Percentiles rank a stretch among this genome's conserved stretches.
These are phyloP conservation scores for Alternaria longipes DNA, from an alignment of 2,329 filamentous ascomycete genomes.

Conservation along the genomic window DNA sequence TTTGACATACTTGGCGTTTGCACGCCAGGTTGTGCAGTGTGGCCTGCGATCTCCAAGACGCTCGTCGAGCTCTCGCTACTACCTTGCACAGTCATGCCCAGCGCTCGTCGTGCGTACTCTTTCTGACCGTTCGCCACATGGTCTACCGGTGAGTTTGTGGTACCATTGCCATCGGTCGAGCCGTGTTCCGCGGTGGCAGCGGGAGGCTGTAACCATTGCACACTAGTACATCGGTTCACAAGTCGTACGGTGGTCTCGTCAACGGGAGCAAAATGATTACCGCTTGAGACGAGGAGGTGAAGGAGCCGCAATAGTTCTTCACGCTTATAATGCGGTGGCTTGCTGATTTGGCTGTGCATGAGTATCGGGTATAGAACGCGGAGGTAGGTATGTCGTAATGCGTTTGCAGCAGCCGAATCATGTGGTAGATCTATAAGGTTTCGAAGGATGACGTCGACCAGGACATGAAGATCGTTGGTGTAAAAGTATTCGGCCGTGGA, in stretches of 20 bases:
- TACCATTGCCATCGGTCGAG: conserved; percentile 34
- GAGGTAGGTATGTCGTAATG: conserved; percentile 90
- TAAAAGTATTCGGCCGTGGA: conserved; percentile 98
- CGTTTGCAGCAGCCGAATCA: conserved; percentile 64
- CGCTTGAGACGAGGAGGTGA: conserved; percentile 70
- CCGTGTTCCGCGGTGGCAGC: conserved; percentile 9
- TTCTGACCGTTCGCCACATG: conserved; percentile 43
- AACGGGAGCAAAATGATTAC: conserved; percentile 79
- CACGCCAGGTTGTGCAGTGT: conserved; percentile 54
- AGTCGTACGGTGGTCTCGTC: conserved; percentile 83
- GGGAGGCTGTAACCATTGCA: conserved; percentile 68
- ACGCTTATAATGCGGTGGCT: conserved; percentile 89
- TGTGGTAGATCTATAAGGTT: conserved; percentile 96
- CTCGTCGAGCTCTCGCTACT: conserved; percentile 51
- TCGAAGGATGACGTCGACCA: conserved; percentile 94
- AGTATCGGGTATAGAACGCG: conserved; percentile 90
- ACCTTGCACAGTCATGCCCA: conserved; percentile 51
- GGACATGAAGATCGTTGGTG: conserved; percentile 92
- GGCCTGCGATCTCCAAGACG: conserved; percentile 51
- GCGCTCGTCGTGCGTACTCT: conserved; percentile 49
- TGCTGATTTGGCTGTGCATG: conserved; percentile 87
- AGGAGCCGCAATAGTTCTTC: conserved; percentile 83
- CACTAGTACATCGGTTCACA: conserved; percentile 76
- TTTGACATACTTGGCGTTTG: conserved; percentile 50
- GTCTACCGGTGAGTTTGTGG: conserved; percentile 36